phyloP scores from a whole-genome alignment of 78 protist species.

The Dictyostelium citrinum region DNA sequence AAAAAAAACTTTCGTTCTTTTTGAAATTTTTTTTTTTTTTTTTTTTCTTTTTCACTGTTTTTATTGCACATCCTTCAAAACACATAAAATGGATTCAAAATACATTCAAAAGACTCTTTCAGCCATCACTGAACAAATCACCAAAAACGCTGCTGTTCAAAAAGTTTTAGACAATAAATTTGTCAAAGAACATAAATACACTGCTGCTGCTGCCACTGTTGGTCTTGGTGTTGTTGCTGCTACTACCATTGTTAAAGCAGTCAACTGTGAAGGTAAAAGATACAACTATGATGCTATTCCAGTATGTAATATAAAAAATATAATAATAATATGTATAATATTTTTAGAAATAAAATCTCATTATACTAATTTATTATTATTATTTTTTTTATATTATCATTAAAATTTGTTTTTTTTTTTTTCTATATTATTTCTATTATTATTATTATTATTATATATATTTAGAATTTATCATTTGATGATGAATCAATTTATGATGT shows the following conservation, averaged over 20 bases:
- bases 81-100: slow-evolving; percentile 36
- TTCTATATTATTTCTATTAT: too few species aligned
- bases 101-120: background rate
- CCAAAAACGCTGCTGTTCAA: slow-evolving; percentile 19
- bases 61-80: background rate
- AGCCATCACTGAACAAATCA: background rate
- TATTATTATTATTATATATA: too few species aligned
- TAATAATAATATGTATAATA: background rate
- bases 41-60: slow-evolving; percentile 24
- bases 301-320: slow-evolving; percentile 48
- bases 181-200: slow-evolving; percentile 39
- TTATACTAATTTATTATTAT: background rate
- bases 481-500: slow-evolving; percentile 73
- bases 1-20: background rate
- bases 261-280: slow-evolving; percentile 37
- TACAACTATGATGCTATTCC: slow-evolving; percentile 67
- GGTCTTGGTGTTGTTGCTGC: slow-evolving; percentile 70
- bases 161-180: slow-evolving; percentile 62
- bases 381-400: too few species aligned
- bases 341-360: background rate
- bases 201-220: slow-evolving; percentile 52
- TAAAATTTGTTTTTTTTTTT: too few species aligned
- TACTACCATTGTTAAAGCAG: slow-evolving; percentile 14
- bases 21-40: slow-evolving; percentile 20
- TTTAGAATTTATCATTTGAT: slow-evolving; percentile 30